phyloP scores from a whole-genome alignment of 2,329 filamentous ascomycete genomes.

The Claviceps sorghi region DNA sequence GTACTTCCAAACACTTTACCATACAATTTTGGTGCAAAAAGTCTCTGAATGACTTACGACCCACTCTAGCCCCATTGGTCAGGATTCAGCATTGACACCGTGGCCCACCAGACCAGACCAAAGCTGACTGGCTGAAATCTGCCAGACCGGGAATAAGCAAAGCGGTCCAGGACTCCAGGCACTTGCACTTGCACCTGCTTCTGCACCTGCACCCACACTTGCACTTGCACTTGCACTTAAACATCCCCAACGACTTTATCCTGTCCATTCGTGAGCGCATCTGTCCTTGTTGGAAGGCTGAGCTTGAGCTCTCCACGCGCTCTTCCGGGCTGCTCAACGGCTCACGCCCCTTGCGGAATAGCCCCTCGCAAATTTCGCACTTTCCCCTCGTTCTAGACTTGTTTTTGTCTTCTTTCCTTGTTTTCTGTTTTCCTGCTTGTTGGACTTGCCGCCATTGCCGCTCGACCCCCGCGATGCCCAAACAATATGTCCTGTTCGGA shows the following conservation, averaged over 20 bases:
- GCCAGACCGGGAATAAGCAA: background rate
- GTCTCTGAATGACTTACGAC: too few species aligned
- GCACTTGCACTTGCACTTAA: background rate
- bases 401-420: background rate
- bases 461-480: conserved; percentile 13
- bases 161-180: background rate
- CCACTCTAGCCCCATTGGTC: background rate
- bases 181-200: background rate
- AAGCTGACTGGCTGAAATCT: too few species aligned
- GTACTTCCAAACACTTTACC: too few species aligned
- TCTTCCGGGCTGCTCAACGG: background rate
- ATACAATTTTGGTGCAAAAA: too few species aligned
- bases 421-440: background rate
- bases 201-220: too few species aligned
- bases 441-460: background rate
- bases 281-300: background rate
- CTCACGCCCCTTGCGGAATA: background rate
- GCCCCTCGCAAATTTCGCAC: background rate
- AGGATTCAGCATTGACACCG: background rate
- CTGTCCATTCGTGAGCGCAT: background rate
- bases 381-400: background rate
- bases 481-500: conserved; percentile 25
- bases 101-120: too few species aligned
- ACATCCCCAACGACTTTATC: background rate
- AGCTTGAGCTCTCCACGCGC: background rate